These are phyloP conservation scores for Wickerhamiella spandovensis DNA, from an alignment of 805 yeast genomes.

Conservation along the genomic window DNA sequence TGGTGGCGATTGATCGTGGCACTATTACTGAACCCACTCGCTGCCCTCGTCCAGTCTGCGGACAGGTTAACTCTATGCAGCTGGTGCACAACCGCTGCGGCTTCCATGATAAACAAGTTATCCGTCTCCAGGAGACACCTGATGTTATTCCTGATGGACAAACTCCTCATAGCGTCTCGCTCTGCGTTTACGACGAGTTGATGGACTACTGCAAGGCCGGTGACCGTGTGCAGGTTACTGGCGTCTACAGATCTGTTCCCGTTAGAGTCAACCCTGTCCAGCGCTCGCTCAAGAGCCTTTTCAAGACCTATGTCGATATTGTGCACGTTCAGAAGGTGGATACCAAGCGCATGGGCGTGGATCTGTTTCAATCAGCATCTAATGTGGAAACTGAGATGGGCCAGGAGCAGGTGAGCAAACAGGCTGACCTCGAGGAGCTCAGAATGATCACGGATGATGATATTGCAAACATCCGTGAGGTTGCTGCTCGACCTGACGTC, in stretches of 20 bases:
- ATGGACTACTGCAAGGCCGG: slow-evolving; percentile 95
- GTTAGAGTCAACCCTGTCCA: slow-evolving; percentile 78
- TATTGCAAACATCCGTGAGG: slow-evolving; percentile 44
- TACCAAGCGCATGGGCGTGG: slow-evolving; percentile 66
- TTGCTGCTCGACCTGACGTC: slow-evolving; percentile 58
- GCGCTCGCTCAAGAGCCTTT: slow-evolving; percentile 68
- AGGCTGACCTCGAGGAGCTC: slow-evolving; percentile 62
- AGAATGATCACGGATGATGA: slow-evolving; percentile 60
- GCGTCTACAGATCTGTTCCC: slow-evolving; percentile 85
- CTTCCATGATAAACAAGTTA: slow-evolving; percentile 90
- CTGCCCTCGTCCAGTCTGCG: slow-evolving; percentile 85
- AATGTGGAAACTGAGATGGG: slow-evolving; percentile 31
- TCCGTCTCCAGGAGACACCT: slow-evolving; percentile 89
- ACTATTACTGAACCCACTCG: slow-evolving; percentile 82
- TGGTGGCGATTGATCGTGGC: slow-evolving; percentile 89
- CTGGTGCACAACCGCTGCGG: slow-evolving; percentile 83
- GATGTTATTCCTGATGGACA: slow-evolving; percentile 97
- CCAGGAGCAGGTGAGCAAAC: slow-evolving; percentile 40
- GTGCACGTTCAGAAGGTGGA: slow-evolving; percentile 85
- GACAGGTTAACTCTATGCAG: slow-evolving; percentile 74
- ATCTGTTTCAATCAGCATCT: slow-evolving; percentile 32
- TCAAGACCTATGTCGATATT: slow-evolving; percentile 87
- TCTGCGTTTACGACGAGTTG: slow-evolving; percentile 89
- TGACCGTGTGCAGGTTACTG: slow-evolving; percentile 90
- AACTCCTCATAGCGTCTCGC: slow-evolving; percentile 90